A percentile compares a stretch with the other conserved stretches of the same genome.
Evolutionary conservation across 2,329 filamentous ascomycete species (phyloP).

Genomic region (Biscogniauxia sp.): DNA sequence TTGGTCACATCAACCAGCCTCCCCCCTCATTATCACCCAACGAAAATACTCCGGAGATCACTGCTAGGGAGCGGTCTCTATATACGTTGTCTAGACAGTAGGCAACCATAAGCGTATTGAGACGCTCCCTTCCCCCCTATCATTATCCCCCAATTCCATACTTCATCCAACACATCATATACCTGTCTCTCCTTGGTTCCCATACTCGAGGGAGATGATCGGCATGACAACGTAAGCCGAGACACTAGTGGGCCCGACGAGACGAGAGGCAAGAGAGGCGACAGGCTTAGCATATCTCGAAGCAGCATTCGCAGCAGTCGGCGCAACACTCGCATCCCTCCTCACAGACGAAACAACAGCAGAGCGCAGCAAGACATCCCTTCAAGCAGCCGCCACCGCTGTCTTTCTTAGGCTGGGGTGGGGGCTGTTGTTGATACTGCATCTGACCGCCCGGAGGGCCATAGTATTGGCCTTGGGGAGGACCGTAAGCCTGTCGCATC

Average conservation of each 20-base stretch:
- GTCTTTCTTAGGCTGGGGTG: conserved; percentile 32
- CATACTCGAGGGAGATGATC: neutral
- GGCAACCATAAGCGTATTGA: neutral
- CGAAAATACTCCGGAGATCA: neutral
- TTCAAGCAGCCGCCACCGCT: conserved; percentile 42
- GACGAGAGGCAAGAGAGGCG: neutral
- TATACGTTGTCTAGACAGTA: neutral
- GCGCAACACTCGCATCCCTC: conserved; percentile 50
- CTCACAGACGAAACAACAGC: conserved; percentile 51
- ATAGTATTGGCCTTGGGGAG: conserved; percentile 39
- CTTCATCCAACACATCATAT: neutral
- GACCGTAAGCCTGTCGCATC: conserved; percentile 37
- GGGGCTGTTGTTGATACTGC: conserved; percentile 45
- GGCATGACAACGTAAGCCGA: neutral
- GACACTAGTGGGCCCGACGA: neutral
- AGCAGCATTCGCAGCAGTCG: conserved; percentile 45
- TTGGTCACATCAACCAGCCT: neutral
- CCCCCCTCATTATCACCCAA: neutral
- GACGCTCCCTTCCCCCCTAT: neutral
- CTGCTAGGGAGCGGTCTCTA: neutral
- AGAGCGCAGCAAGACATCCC: conserved; percentile 46
- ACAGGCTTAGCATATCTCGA: conserved; percentile 34
- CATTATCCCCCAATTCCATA: neutral
- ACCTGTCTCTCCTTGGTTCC: neutral
- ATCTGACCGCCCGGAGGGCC: conserved; percentile 39